A percentile compares a stretch with the other conserved stretches of the same genome.
Evolutionary conservation across 2,329 filamentous ascomycete species (phyloP).

Genomic region (Pseudopithomyces chartarum): DNA sequence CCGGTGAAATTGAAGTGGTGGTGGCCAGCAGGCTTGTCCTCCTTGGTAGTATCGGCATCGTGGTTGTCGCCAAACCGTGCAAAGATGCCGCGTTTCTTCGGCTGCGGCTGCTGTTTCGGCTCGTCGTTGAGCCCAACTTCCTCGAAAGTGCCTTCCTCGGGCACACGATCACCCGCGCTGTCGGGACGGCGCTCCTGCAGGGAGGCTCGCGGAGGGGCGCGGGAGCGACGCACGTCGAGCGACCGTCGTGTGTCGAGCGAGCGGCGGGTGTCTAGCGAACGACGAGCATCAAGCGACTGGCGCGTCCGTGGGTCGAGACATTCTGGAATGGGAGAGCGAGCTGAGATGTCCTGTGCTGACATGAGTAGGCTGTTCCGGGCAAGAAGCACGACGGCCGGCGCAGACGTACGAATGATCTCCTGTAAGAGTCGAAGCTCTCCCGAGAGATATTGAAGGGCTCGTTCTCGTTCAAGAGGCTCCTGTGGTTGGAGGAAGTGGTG

Average conservation of each 20-base stretch:
- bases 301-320: slow-evolving; percentile 59
- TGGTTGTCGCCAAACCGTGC: slow-evolving; percentile 73
- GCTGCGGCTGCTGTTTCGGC: slow-evolving; percentile 60
- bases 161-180: slow-evolving; percentile 63
- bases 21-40: slow-evolving; percentile 52
- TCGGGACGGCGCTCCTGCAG: slow-evolving; percentile 63
- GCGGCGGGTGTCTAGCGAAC: slow-evolving; percentile 79
- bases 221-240: slow-evolving; percentile 54
- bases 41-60: slow-evolving; percentile 33
- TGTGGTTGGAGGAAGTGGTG: slow-evolving; percentile 61
- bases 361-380: slow-evolving; percentile 19
- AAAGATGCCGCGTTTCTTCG: slow-evolving; percentile 80
- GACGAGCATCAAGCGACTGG: slow-evolving; percentile 60
- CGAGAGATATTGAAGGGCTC: slow-evolving; percentile 95
- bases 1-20: slow-evolving; percentile 71
- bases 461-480: slow-evolving; percentile 75
- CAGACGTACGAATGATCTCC: slow-evolving; percentile 82
- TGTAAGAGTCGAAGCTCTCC: slow-evolving; percentile 96
- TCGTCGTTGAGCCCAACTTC: slow-evolving; percentile 88
- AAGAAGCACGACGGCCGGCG: not conserved
- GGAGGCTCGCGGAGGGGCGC: slow-evolving; percentile 66
- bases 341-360: slow-evolving; percentile 80
- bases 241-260: slow-evolving; percentile 54
- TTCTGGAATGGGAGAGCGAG: slow-evolving; percentile 76
- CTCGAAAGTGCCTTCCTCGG: slow-evolving; percentile 85